Conservation (phyloP, 345 rosid genomes). For the Hevea brasiliensis region DNA sequence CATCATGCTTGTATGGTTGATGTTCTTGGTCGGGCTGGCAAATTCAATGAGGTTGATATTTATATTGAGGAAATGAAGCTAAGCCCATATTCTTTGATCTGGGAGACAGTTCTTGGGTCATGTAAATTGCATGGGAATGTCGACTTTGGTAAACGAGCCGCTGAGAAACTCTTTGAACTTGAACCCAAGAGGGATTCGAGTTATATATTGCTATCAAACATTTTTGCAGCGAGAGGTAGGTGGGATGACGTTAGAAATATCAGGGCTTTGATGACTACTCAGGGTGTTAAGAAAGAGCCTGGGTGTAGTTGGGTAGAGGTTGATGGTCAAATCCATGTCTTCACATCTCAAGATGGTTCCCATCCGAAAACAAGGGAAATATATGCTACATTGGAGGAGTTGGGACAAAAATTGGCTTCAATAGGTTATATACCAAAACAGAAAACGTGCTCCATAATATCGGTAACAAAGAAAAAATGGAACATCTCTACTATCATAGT, state of each 20-base stretch:
- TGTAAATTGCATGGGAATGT: slow-evolving; percentile 40
- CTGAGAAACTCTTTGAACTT: slow-evolving; percentile 40
- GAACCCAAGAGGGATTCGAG: slow-evolving; percentile 32
- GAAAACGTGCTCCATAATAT: slow-evolving; percentile 23
- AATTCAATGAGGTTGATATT: slow-evolving; percentile 33
- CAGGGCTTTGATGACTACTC: slow-evolving; percentile 32
- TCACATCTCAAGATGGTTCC: slow-evolving; percentile 35
- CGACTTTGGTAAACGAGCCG: slow-evolving; percentile 34
- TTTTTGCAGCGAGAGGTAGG: slow-evolving; percentile 35
- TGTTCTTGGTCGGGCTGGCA: slow-evolving; percentile 39
- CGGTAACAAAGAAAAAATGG: slow-evolving; percentile 12
- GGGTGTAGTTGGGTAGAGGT: slow-evolving; percentile 43
- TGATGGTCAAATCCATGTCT: slow-evolving; percentile 31
- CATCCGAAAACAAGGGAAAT: slow-evolving; percentile 31
- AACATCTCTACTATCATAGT: slow-evolving; percentile 25
- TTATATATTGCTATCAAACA: slow-evolving; percentile 37
- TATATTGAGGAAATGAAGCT: slow-evolving; percentile 35
- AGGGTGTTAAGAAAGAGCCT: slow-evolving; percentile 34
- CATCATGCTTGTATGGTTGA: slow-evolving; percentile 43
- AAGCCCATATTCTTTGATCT: slow-evolving; percentile 29
- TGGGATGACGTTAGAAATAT: slow-evolving; percentile 29
- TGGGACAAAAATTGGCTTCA: slow-evolving; percentile 18
- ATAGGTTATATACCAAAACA: slow-evolving; percentile 18
- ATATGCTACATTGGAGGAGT: slow-evolving; percentile 20
- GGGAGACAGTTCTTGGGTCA: slow-evolving; percentile 43